Conservation (phyloP, 2,329 filamentous ascomycete genomes). For the Aspergillus vadensis region DNA sequence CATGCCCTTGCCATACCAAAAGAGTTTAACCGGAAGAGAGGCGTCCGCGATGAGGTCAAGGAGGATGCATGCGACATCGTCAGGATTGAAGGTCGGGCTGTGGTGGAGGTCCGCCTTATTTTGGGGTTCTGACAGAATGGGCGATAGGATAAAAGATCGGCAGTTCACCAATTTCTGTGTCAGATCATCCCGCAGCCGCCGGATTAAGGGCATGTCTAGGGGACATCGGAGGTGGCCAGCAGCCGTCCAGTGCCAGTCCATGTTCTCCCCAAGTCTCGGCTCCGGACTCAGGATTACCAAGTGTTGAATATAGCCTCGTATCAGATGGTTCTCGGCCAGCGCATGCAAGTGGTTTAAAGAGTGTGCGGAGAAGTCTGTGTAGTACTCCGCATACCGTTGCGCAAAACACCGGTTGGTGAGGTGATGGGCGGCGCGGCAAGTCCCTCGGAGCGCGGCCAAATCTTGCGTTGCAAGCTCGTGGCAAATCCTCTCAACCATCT, state of each 20-base stretch:
- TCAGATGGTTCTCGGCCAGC: slow-evolving; percentile 10
- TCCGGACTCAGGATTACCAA: slow-evolving; percentile 16
- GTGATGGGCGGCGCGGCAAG: slow-evolving; percentile 11
- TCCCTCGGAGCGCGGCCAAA: slow-evolving; percentile 14
- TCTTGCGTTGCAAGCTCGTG: slow-evolving; percentile 13
- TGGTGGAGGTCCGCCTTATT: background rate
- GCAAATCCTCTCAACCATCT: slow-evolving; percentile 15
- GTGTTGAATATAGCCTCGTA: slow-evolving; percentile 14
- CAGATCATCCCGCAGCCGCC: slow-evolving; percentile 11
- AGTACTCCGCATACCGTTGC: slow-evolving; percentile 13
- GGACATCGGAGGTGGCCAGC: slow-evolving; percentile 12
- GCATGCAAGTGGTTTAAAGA: slow-evolving; percentile 16
- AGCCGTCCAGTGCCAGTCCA: slow-evolving; percentile 12
- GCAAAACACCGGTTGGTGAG: slow-evolving; percentile 14
- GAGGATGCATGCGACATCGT: slow-evolving; percentile 13
- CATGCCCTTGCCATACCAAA: slow-evolving; percentile 17
- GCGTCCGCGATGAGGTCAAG: slow-evolving; percentile 13
- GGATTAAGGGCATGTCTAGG: slow-evolving; percentile 8
- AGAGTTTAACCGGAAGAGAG: slow-evolving; percentile 11
- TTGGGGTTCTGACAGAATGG: background rate
- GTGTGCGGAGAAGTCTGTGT: slow-evolving; percentile 15
- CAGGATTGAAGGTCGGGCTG: slow-evolving; percentile 8
- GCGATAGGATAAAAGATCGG: slow-evolving; percentile 17
- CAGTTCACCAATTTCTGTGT: slow-evolving; percentile 6
- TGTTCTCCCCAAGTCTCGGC: slow-evolving; percentile 11